These are phyloP conservation scores for Hamamelis virginiana DNA, from an alignment of 164 flowering plant genomes.

Conservation along the genomic window DNA sequence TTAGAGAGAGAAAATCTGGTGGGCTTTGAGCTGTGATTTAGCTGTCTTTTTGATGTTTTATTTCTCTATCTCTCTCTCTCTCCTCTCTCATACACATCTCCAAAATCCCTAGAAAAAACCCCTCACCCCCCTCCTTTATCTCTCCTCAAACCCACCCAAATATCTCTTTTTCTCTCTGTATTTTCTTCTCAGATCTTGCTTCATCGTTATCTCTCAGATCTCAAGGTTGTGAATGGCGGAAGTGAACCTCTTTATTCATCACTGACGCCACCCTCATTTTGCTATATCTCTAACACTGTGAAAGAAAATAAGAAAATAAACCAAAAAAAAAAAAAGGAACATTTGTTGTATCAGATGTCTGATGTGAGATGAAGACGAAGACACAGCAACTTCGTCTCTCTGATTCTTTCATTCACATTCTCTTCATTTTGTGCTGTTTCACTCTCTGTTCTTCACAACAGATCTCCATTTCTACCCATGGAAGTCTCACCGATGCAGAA, in stretches of 20 bases:
- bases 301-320: too few relatives aligned
- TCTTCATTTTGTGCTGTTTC: not conserved
- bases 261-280: not conserved
- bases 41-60: constrained; percentile 38
- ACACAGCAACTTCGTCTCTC: constrained; percentile 18
- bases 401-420: constrained; percentile 11
- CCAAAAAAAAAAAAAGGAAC: not conserved
- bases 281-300: too few relatives aligned
- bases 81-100: too few relatives aligned
- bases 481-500: constrained; percentile 52
- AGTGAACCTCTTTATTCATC: not conserved
- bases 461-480: constrained; percentile 31
- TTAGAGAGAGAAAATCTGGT: constrained; percentile 43
- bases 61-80: constrained; percentile 11
- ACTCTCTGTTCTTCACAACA: constrained; percentile 1
- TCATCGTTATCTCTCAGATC: constrained; percentile 11
- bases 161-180: constrained; percentile 7
- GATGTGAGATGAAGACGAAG: constrained; percentile 58
- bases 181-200: constrained; percentile 1
- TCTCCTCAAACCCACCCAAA: constrained; percentile 12
- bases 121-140: constrained; percentile 9
- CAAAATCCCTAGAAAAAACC: constrained; percentile 26
- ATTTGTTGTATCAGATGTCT: constrained; percentile 41
- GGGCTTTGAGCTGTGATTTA: constrained; percentile 72
- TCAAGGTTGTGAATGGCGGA: too few relatives aligned